A percentile compares a stretch with the other conserved stretches of the same genome.
phyloP scores from a whole-genome alignment of 2,329 filamentous ascomycete species.

The Metarhizium sp. region DNA sequence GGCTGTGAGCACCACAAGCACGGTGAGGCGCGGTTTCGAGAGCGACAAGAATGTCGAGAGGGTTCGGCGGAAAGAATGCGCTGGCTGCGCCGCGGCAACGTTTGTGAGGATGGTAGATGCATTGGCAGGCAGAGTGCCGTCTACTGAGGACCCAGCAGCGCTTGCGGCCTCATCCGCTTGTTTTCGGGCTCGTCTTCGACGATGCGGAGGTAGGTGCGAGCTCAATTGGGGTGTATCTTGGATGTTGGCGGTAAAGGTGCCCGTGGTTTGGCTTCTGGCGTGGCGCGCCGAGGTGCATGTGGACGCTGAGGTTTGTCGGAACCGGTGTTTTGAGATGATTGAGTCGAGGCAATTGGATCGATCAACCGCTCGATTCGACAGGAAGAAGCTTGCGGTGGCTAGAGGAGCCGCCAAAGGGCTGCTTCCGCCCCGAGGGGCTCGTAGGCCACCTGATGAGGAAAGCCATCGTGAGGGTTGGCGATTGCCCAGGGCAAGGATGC shows the following conservation, averaged over 20 bases:
- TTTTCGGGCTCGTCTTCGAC: constrained; percentile 23
- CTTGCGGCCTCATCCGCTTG: constrained; percentile 8
- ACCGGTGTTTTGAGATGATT: constrained; percentile 17
- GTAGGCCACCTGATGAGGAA: constrained; percentile 17
- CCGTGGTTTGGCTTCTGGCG: constrained; percentile 1
- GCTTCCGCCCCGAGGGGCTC: constrained; percentile 12
- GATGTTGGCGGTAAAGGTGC: constrained; percentile 9
- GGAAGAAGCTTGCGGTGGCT: constrained; percentile 19
- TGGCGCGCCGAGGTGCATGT: constrained; percentile 11
- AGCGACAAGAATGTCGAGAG: constrained; percentile 79
- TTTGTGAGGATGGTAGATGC: constrained; percentile 48
- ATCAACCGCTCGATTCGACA: constrained; percentile 27
- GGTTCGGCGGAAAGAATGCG: constrained; percentile 50
- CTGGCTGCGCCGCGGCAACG: constrained; percentile 39
- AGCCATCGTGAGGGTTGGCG: constrained; percentile 17
- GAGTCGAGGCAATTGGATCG: constrained; percentile 27
- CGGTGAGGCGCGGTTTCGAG: constrained; percentile 88
- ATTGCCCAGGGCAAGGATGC: constrained; percentile 13
- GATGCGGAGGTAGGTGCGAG: constrained; percentile 22
- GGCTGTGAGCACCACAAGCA: constrained; percentile 82
- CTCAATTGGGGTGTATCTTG: constrained; percentile 12
- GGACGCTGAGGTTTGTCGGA: constrained; percentile 18
- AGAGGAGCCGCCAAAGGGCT: constrained; percentile 9
- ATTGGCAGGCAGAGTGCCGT: constrained; percentile 32
- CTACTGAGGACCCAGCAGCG: constrained; percentile 5